These are phyloP conservation scores for Yamadazyma aaseri DNA, from an alignment of 1,139 yeast genomes.

Conservation along the genomic window DNA sequence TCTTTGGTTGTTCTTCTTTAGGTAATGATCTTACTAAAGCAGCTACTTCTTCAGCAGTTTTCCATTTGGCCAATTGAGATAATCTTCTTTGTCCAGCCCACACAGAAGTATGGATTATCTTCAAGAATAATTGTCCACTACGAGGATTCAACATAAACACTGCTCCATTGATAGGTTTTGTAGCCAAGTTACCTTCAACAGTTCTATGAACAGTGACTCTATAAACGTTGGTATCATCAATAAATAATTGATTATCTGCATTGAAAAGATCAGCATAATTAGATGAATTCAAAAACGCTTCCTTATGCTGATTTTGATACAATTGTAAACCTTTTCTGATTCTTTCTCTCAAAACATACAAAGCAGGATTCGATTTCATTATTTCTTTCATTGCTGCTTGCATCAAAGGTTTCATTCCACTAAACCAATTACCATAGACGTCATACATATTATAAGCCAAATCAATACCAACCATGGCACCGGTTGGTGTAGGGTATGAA, in stretches of 20 bases:
- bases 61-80: slow-evolving; percentile 96
- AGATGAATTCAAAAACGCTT: slow-evolving; percentile 83
- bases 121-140: slow-evolving; percentile 84
- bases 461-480: slow-evolving; percentile 87
- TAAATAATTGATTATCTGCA: slow-evolving; percentile 75
- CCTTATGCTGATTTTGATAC: slow-evolving; percentile 92
- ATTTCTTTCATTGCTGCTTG: slow-evolving; percentile 92
- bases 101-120: slow-evolving; percentile 88
- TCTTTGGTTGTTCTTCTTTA: slow-evolving; percentile 91
- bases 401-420: slow-evolving; percentile 85
- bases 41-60: slow-evolving; percentile 96
- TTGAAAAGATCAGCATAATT: slow-evolving; percentile 90
- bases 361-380: slow-evolving; percentile 93
- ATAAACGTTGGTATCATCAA: slow-evolving; percentile 92
- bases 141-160: slow-evolving; percentile 86
- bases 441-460: slow-evolving; percentile 95
- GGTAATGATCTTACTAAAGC: slow-evolving; percentile 88
- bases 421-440: slow-evolving; percentile 97
- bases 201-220: slow-evolving; percentile 93
- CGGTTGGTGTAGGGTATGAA: slow-evolving; percentile 91
- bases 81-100: slow-evolving; percentile 98
- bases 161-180: slow-evolving; percentile 93
- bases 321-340: slow-evolving; percentile 91
- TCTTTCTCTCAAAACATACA: slow-evolving; percentile 88
- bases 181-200: slow-evolving; percentile 87